A percentile compares a stretch with the other conserved stretches of the same genome.
Conservation (phyloP, 139 green algal species). For the Trebouxia sp. region DNA sequence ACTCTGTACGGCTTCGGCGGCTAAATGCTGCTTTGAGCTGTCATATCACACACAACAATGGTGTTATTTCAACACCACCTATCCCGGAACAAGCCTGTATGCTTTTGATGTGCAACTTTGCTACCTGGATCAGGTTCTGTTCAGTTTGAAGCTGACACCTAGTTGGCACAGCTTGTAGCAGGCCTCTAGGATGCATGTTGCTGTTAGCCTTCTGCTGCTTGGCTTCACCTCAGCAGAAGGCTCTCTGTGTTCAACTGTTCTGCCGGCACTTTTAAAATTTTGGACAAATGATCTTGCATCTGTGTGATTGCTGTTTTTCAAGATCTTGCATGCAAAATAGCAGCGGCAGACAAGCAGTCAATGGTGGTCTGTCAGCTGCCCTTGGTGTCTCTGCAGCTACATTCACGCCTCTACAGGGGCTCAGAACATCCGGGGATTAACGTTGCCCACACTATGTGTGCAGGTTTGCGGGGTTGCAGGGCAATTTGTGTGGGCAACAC, state of each 20-base stretch:
- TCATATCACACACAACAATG: neutral
- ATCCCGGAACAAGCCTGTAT: neutral
- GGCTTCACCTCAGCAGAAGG: too few species aligned
- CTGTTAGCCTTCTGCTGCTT: too few species aligned
- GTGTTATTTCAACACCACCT: slow-evolving; percentile 23
- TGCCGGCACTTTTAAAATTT: neutral
- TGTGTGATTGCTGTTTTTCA: neutral
- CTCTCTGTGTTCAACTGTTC: neutral
- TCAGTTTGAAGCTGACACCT: neutral
- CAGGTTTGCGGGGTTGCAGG: too few species aligned
- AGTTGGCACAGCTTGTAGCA: too few species aligned
- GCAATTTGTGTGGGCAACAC: too few species aligned
- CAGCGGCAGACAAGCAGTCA: neutral
- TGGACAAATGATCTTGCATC: neutral
- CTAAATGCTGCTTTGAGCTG: slow-evolving; percentile 40
- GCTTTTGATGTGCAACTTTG: neutral
- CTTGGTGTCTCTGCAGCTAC: neutral
- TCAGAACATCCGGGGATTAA: neutral
- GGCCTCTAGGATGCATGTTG: too few species aligned
- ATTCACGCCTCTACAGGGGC: neutral
- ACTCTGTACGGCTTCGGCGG: slow-evolving; percentile 97
- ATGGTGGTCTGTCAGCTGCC: neutral
- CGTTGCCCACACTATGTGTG: too few species aligned
- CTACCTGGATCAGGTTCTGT: neutral
- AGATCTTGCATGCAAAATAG: neutral